These are phyloP conservation scores for Vanilla planifolia DNA, from an alignment of 106 monocot species.

Conservation along the genomic window DNA sequence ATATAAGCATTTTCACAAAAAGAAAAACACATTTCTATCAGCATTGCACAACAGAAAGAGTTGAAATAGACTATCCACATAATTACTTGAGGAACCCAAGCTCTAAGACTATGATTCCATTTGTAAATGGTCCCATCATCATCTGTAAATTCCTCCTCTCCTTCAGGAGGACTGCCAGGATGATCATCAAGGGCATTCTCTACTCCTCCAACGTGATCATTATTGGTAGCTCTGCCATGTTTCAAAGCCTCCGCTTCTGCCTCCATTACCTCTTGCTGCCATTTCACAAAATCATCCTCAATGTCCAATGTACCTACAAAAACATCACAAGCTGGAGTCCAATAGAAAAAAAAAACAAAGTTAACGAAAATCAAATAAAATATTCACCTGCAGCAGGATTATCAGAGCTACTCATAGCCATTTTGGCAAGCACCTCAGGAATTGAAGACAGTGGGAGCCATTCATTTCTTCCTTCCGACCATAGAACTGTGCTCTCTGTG, in stretches of 20 bases:
- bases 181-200: conserved; percentile 41
- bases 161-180: conserved; percentile 82
- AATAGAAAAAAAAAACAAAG: not conserved
- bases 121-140: conserved; percentile 95
- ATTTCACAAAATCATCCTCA: conserved; percentile 53
- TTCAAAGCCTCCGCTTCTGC: conserved; percentile 29
- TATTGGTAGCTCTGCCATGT: conserved; percentile 15
- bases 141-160: conserved; percentile 93
- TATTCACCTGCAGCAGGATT: conserved; percentile 24
- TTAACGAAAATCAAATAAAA: not conserved
- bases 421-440: conserved; percentile 36
- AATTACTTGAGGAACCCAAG: conserved; percentile 95
- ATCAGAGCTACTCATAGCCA: conserved; percentile 12
- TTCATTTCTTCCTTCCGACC: conserved; percentile 79
- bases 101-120: conserved; percentile 75
- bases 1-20: not conserved
- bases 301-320: conserved; percentile 13
- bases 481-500: conserved; percentile 50
- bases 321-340: not conserved
- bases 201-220: conserved; percentile 7
- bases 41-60: not conserved
- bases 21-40: not conserved
- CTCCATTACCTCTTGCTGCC: conserved; percentile 50
- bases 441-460: conserved; percentile 82
- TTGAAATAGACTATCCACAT: not conserved